Base-by-base conservation (phyloP, 2,329 filamentous ascomycete species). In the Leptographium lundbergii region DNA sequence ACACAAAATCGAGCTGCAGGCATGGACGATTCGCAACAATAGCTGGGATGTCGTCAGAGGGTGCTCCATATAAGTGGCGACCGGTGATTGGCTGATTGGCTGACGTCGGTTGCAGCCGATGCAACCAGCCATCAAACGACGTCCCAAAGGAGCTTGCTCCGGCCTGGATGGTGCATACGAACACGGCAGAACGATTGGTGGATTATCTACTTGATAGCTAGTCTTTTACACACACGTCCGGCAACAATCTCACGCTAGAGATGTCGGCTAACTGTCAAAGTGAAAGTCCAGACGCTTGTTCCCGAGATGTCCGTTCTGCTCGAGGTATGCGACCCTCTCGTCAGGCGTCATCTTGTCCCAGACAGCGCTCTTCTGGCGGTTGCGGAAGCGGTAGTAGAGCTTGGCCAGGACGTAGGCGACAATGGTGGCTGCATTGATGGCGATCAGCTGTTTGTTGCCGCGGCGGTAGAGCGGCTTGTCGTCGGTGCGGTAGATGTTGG, bases 381-480 rank as follows among this genome's bases (percentile, higher is more conserved):
- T 84, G 14, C 57, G 57, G 17, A 11, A 68, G 2, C 78, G 66
- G 62, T 84, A 84, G 63, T 79, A 83, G 1, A 73, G 57, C 65
- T 82, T 82, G 3, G 78, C 74, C 0, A 70, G 68, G 9, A 79
- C 59, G 62, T 82, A 81, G 0, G 81, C 61, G 0, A 73, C 65
- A 11, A 85, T 75, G 24, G 79, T 77, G 34, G 76, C 70, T 0
- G 74, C 64, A 34, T 74, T 75, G 57, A 84, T 75, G 0, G 67
- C 75, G 55, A 85, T 73, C 1, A 84, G 67, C 0, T 76, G 73
- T 32, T 73, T 75, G 61, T 85, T 84, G 0, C 82, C 82, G 0
- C 73, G 71, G 2, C 72, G 70, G 60, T 85, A 83, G 7, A 75
- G 68, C 0, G 80, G 80, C 59, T 75, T 75, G 62, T 85, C 81